A percentile compares a stretch with the other conserved stretches of the same genome.
These are phyloP conservation scores for Mycena haematopus DNA, from an alignment of 768 basidiomycete species.

Conservation along the genomic window DNA sequence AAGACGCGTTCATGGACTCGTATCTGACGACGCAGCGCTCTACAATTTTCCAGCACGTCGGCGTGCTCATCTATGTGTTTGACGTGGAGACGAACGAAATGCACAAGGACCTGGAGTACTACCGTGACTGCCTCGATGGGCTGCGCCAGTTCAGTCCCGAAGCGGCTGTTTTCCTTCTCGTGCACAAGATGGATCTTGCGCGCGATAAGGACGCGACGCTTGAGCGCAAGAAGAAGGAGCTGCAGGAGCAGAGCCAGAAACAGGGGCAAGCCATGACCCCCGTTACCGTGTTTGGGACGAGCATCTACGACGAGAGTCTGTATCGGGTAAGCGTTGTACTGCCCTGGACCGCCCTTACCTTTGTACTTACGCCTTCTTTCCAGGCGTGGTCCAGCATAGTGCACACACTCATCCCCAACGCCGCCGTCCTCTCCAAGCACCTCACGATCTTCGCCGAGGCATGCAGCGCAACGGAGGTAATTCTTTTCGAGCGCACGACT, in stretches of 20 bases:
- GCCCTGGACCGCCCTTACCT: conserved; percentile 2
- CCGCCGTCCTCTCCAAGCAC: conserved; percentile 85
- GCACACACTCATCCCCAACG: conserved; percentile 95
- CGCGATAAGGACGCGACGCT: conserved; percentile 64
- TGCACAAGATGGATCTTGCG: conserved; percentile 99
- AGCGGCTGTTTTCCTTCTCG: conserved; percentile 85
- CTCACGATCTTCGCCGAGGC: conserved; percentile 86
- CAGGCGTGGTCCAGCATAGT: conserved; percentile 99
- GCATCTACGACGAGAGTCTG: conserved; percentile 96
- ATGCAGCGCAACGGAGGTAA: conserved; percentile 90
- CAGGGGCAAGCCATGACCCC: conserved; percentile 26
- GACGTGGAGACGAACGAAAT: conserved; percentile 90
- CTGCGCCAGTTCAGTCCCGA: conserved; percentile 80
- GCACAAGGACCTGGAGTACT: conserved; percentile 88
- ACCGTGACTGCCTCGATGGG: conserved; percentile 88
- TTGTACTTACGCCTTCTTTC: conserved; percentile 3
- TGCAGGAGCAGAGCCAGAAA: conserved; percentile 71
- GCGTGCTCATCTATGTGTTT: conserved; percentile 98
- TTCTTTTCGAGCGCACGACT: conserved; percentile 96
- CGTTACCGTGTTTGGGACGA: conserved; percentile 87
- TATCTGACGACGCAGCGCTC: conserved; percentile 91
- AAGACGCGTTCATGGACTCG: conserved; percentile 97
- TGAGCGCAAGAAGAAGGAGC: conserved; percentile 74
- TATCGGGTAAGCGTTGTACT: conserved; percentile 72
- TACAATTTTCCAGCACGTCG: conserved; percentile 97